Evolutionary conservation across 129 eudicot species (phyloP).

Genomic region (Flaveria sonorensis): DNA sequence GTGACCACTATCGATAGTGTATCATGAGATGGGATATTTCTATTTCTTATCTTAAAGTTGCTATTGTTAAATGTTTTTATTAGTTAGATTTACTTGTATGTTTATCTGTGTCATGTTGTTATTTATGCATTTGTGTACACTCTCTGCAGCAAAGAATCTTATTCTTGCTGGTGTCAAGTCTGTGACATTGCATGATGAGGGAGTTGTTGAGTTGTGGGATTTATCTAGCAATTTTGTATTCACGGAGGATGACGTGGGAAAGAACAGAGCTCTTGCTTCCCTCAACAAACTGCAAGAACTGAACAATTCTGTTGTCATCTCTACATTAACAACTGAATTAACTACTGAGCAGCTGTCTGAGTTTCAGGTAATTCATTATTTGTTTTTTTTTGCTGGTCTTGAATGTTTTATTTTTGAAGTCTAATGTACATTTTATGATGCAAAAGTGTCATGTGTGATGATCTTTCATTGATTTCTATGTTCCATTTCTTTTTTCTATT

Average conservation of each 20-base stretch:
- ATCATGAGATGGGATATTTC: background rate
- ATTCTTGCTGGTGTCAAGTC: conserved; percentile 98
- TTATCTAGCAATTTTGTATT: conserved; percentile 75
- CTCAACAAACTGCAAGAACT: conserved; percentile 85
- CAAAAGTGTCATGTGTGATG: conserved; percentile 3
- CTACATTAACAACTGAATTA: conserved; percentile 61
- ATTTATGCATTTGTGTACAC: conserved; percentile 13
- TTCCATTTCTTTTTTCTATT: background rate
- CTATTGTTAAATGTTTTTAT: background rate
- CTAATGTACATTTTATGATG: background rate
- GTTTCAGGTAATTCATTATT: conserved; percentile 59
- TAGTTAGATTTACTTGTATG: background rate
- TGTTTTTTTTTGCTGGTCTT: conserved; percentile 16
- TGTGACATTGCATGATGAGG: conserved; percentile 87
- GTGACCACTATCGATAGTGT: background rate
- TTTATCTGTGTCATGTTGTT: background rate
- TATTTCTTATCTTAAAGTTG: background rate
- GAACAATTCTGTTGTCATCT: conserved; percentile 69
- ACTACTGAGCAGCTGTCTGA: conserved; percentile 69
- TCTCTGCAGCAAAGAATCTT: conserved; percentile 82
- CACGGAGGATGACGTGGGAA: conserved; percentile 81
- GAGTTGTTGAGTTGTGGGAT: conserved; percentile 84
- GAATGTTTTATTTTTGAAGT: conserved; percentile 1
- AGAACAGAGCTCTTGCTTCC: conserved; percentile 82
- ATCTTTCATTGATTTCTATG: background rate